Conservation (phyloP, 164 flowering plant genomes). For the Magnolia sinica region DNA sequence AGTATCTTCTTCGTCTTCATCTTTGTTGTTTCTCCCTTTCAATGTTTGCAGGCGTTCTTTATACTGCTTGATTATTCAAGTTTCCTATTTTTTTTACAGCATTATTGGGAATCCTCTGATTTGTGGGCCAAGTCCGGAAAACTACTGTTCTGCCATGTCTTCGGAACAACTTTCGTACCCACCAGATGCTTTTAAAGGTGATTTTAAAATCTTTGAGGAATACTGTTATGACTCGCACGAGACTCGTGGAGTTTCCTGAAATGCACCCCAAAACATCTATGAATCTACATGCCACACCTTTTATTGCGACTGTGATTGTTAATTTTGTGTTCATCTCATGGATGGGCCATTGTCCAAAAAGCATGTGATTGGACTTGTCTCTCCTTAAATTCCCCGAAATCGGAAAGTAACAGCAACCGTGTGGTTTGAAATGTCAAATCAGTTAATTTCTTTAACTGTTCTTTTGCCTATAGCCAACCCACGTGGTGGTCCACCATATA, state of each 20-base stretch:
- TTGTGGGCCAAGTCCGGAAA: slow-evolving; percentile 50
- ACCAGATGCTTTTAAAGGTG: slow-evolving; percentile 59
- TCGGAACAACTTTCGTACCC: slow-evolving; percentile 74
- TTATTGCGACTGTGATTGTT: neutral
- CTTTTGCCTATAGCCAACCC: too few species aligned
- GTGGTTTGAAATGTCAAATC: too few species aligned
- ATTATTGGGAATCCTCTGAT: slow-evolving; percentile 72
- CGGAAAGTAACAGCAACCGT: too few species aligned
- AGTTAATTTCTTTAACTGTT: too few species aligned
- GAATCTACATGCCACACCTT: neutral
- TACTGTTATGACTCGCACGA: neutral
- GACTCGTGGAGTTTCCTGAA: neutral
- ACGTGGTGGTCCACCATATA: neutral
- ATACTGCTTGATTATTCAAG: neutral
- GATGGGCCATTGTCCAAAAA: too few species aligned
- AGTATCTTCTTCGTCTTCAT: slow-evolving; percentile 30
- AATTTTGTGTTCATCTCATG: too few species aligned
- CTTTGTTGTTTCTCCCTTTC: neutral
- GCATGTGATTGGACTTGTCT: too few species aligned
- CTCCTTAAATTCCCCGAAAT: too few species aligned
- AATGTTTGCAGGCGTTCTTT: neutral
- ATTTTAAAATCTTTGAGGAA: neutral
- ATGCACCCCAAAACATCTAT: neutral
- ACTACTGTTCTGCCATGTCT: slow-evolving; percentile 62
- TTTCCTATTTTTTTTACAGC: slow-evolving; percentile 31